phyloP scores from a whole-genome alignment of 2,329 filamentous ascomycete species.

The Ophiosphaerella herpotricha region DNA sequence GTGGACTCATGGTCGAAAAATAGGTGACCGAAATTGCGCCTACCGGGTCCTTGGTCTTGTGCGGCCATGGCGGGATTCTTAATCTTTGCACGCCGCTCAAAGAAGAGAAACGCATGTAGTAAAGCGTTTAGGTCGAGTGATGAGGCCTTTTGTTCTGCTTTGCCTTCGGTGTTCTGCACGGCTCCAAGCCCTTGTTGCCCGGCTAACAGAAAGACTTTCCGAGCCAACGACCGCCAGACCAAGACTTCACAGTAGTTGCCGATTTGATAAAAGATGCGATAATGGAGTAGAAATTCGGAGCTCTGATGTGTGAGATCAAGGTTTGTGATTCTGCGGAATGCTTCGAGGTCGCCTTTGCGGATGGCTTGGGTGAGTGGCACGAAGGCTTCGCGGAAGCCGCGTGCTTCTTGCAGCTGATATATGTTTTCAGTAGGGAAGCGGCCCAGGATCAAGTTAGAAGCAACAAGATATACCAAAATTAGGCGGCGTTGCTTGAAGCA shows the following conservation, averaged over 20 bases:
- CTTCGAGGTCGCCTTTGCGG: slow-evolving; percentile 71
- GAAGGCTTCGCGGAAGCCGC: slow-evolving; percentile 68
- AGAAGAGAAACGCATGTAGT: slow-evolving; percentile 64
- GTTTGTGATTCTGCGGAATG: slow-evolving; percentile 72
- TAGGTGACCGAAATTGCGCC: slow-evolving; percentile 47
- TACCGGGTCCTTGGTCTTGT: slow-evolving; percentile 37
- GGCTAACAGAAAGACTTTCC: slow-evolving; percentile 76
- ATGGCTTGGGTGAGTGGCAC: slow-evolving; percentile 74
- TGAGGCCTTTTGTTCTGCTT: slow-evolving; percentile 37
- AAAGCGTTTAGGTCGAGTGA: slow-evolving; percentile 75
- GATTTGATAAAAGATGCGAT: slow-evolving; percentile 75
- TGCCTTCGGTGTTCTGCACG: slow-evolving; percentile 52
- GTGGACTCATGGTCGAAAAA: slow-evolving; percentile 57
- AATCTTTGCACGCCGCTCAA: slow-evolving; percentile 60
- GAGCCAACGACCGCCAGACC: slow-evolving; percentile 81
- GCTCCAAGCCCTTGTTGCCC: slow-evolving; percentile 65
- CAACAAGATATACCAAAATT: slow-evolving; percentile 83
- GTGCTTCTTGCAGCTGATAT: slow-evolving; percentile 72
- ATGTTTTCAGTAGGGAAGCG: slow-evolving; percentile 74
- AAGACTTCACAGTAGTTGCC: slow-evolving; percentile 78
- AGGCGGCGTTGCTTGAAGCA: slow-evolving; percentile 70
- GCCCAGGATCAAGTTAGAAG: slow-evolving; percentile 81
- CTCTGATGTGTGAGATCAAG: slow-evolving; percentile 29
- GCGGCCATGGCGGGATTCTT: slow-evolving; percentile 32
- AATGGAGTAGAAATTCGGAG: slow-evolving; percentile 71